Base-by-base conservation (phyloP, 352 stramenopile genomes). In the Phytopythium delawarense region DNA sequence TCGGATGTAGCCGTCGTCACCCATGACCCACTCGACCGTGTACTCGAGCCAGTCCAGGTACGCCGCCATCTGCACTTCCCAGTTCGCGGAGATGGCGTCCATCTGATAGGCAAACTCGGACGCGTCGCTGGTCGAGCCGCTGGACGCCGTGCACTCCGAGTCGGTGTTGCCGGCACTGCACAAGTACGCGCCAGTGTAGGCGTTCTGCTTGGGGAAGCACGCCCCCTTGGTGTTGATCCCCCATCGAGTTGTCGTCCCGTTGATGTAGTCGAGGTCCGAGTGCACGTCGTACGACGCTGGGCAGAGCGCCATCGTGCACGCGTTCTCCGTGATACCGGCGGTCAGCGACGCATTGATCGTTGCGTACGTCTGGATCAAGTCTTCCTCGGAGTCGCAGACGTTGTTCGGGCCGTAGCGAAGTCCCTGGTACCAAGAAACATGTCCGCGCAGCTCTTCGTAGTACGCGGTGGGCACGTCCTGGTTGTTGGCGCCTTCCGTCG, bases 71-170 rank as follows among this genome's bases (percentile, higher is more conserved):
- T 83, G 85, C 2, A 98, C 62, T 42, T 88, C 76, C 70, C 90
- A 92, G 60, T 96, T 92, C 34, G 81, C 81, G 30, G 90, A 96
- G 25, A 98, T 88, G 3, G 92, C 93, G 72, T 98, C 95, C 55
- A 96, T 94, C 62, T 97, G 81, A 46, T 88, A 88, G 40, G 59
- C 57, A 37, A 83, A 88, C 32, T 72, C 55, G 1, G 64, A 74
- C 21, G 56, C 59, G 0, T 66, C 23, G 32, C 60, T 69, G 7
- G 67, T 74, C 12, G 61, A 71, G 7, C 65, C 64, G 12, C 81
- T 61, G 28, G 62, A 65, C 34, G 49, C 40, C 4, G 61, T 66
- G 61, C 71, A 79, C 32, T 70, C 49, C 2, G 58, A 64, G 2
- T 48, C 57, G 23, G 54, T 78, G 48, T 79, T 83, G 59, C 69